phyloP scores from a whole-genome alignment of 129 eudicot species.

The Arctium minus region DNA sequence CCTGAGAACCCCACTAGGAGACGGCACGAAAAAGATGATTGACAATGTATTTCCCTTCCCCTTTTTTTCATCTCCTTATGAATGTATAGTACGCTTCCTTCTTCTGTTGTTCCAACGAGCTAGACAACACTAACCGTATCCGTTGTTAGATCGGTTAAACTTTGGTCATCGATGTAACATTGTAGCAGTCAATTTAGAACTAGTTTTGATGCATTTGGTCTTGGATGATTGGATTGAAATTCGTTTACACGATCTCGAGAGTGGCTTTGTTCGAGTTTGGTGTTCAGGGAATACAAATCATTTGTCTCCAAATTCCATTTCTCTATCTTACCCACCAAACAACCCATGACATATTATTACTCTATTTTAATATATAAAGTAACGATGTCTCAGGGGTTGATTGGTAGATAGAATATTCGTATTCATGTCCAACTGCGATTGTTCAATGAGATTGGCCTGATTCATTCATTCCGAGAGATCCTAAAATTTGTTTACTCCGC shows the following conservation, averaged over 20 bases:
- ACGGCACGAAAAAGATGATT: constrained; percentile 34
- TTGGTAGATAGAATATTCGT: neutral
- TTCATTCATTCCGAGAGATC: neutral
- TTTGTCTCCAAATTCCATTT: neutral
- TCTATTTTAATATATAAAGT: too few species aligned
- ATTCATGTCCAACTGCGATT: neutral
- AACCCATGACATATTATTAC: neutral
- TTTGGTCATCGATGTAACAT: neutral
- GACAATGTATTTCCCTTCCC: constrained; percentile 4
- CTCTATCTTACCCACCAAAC: neutral
- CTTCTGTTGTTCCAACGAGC: neutral
- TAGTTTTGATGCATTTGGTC: neutral
- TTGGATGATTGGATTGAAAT: neutral
- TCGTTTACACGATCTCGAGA: too few species aligned
- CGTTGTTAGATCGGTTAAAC: constrained; percentile 9
- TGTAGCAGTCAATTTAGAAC: constrained; percentile 9
- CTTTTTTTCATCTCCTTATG: neutral
- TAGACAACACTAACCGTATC: neutral
- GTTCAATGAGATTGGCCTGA: neutral
- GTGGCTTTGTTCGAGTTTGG: too few species aligned
- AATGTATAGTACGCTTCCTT: constrained; percentile 4
- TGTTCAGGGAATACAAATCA: neutral
- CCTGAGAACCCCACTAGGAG: constrained; percentile 23
- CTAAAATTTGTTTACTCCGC: neutral
- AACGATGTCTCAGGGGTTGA: too few species aligned